Evolutionary conservation across 2,329 filamentous ascomycete species (phyloP), one percentile per base, ranked within the genome.

Genomic region (Penicillium sp.): DNA sequence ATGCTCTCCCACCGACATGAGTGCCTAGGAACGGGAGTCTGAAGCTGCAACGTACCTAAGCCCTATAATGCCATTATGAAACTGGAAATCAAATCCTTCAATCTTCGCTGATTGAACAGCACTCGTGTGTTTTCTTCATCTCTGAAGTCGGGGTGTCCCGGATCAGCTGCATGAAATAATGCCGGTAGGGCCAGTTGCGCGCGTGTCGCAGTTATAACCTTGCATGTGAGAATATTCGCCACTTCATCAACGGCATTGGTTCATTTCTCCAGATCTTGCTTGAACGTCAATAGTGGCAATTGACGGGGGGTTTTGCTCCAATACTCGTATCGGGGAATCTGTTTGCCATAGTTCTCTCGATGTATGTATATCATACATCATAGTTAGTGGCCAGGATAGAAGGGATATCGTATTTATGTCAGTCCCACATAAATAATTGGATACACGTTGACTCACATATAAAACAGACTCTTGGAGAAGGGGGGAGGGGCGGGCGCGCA

Each of bases 381-480:
- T 25, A 25, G 22, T 25, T 8, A 25, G 22, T 7, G 8, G 5
- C 22, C 8, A 4, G 22, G 22, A 8, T 25, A 25, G 22, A 25
- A 6, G 22, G 22, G 22, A 25, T 25, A 4, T 25, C 22, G 4
- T 25, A 25, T 25, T 25, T 8, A 3, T 14, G 6, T 16, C 13
- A 7, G 19, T 13, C 35, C 14, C 28, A 29, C 36, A n/a, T 39
- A 19, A 31, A 28, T 12, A 30, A 25, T 37, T 37, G 35, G 35
- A 37, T 35, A 42, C 45, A 47, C 45, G 45, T 47, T 37, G n/a
- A 11, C 45, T 37, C 41, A 41, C 22, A n/a, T 39, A 35, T 40
- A 40, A 44, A 48, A 41, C 50, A 58, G 52, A 57, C 49, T 57
- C 56, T 47, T 33, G 30, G 56, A 46, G 53, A 53, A 52, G 55